phyloP scores from a whole-genome alignment of 2,329 filamentous ascomycete genomes.

The Xylaria sp. region DNA sequence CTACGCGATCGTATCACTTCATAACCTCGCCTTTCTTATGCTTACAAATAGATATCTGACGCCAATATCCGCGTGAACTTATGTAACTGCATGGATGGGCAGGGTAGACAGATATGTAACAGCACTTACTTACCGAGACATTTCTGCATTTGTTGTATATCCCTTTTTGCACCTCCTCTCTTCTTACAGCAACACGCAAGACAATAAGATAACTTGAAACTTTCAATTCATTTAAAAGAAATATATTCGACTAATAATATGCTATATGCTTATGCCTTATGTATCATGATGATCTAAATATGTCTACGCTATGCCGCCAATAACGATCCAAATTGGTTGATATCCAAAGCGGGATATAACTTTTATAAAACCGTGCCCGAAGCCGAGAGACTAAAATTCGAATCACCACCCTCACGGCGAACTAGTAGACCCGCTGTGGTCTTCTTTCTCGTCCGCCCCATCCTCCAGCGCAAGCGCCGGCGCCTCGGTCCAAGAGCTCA shows the following conservation, averaged over 20 bases:
- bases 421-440: conserved; percentile 18
- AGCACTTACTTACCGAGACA: not conserved
- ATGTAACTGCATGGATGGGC: not conserved
- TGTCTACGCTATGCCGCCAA: conserved; percentile 24
- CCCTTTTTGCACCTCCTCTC: too few species aligned
- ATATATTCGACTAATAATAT: conserved; percentile 2
- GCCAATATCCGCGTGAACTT: not conserved
- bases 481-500: not conserved
- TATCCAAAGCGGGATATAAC: not conserved
- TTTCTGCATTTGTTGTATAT: too few species aligned
- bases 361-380: not conserved
- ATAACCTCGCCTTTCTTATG: not conserved
- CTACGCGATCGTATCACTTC: not conserved
- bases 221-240: not conserved
- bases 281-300: conserved; percentile 11
- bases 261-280: conserved; percentile 6
- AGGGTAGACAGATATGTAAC: not conserved
- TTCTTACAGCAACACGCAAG: not conserved
- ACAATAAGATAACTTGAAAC: not conserved
- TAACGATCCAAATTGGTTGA: conserved; percentile 2
- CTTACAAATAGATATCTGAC: conserved; percentile 22
- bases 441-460: conserved; percentile 15
- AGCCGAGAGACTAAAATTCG: not conserved
- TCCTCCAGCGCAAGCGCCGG: not conserved
- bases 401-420: conserved; percentile 7